These are phyloP conservation scores for Lanmaoa rubissima DNA, from an alignment of 768 basidiomycete species.

Conservation along the genomic window DNA sequence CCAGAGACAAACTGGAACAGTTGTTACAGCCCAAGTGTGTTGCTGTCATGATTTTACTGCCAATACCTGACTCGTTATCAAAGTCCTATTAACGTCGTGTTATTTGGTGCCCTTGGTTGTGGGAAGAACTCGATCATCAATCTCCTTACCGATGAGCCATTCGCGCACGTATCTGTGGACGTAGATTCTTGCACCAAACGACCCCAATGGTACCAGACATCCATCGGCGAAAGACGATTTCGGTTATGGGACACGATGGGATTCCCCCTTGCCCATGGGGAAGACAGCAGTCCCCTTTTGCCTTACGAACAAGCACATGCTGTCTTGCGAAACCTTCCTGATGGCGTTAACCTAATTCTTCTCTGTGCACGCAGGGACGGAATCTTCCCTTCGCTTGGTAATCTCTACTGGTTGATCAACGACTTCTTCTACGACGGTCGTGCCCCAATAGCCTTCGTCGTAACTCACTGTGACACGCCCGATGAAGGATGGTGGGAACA, in stretches of 20 bases:
- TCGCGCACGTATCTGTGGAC: constrained; percentile 26
- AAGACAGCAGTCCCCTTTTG: neutral
- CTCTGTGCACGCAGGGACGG: constrained; percentile 33
- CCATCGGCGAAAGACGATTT: constrained; percentile 3
- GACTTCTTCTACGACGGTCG: constrained; percentile 32
- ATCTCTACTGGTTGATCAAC: constrained; percentile 34
- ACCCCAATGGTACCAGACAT: neutral
- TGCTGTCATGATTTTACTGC: neutral
- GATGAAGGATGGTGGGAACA: constrained; percentile 34
- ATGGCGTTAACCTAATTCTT: constrained; percentile 37
- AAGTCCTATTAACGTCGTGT: constrained; percentile 10
- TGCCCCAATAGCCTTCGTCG: constrained; percentile 35
- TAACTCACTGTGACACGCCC: constrained; percentile 31
- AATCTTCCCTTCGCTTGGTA: constrained; percentile 23
- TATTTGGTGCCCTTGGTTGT: constrained; percentile 16
- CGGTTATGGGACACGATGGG: constrained; percentile 28
- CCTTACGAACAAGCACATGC: constrained; percentile 21
- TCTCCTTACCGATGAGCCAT: constrained; percentile 11
- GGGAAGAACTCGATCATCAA: constrained; percentile 24
- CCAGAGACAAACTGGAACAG: neutral
- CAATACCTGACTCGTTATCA: neutral
- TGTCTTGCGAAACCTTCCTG: constrained; percentile 26
- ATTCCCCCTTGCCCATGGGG: constrained; percentile 10
- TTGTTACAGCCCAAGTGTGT: constrained; percentile 1
- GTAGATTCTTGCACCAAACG: constrained; percentile 32